These are phyloP conservation scores for Backusella sp. DNA, from an alignment of 192 early-diverging fungal genomes.

Conservation along the genomic window DNA sequence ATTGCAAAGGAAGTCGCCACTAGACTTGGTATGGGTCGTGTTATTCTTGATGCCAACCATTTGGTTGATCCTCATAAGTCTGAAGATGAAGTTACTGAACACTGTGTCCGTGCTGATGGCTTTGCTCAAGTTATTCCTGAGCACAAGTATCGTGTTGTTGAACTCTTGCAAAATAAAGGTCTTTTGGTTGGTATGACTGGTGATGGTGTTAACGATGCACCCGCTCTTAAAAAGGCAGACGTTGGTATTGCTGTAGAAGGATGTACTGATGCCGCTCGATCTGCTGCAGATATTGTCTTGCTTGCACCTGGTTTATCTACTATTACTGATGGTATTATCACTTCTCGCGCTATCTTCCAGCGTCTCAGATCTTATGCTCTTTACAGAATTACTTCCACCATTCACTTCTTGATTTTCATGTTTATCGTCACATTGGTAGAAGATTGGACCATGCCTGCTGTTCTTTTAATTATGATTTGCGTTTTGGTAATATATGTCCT, in stretches of 20 bases:
- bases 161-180: slow-evolving; percentile 86
- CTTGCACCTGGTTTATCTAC: slow-evolving; percentile 87
- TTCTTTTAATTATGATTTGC: slow-evolving; percentile 84
- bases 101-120: slow-evolving; percentile 86
- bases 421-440: slow-evolving; percentile 83
- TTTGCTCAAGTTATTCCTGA: slow-evolving; percentile 98
- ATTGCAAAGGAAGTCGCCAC: slow-evolving; percentile 92
- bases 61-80: slow-evolving; percentile 76
- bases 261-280: slow-evolving; percentile 94
- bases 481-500: slow-evolving; percentile 52
- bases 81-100: slow-evolving; percentile 83
- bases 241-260: slow-evolving; percentile 97
- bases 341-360: slow-evolving; percentile 92
- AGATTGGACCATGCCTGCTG: slow-evolving; percentile 79
- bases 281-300: slow-evolving; percentile 94
- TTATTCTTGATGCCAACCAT: slow-evolving; percentile 86
- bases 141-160: slow-evolving; percentile 96
- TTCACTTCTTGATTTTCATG: slow-evolving; percentile 96
- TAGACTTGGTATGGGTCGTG: slow-evolving; percentile 89
- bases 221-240: slow-evolving; percentile 96
- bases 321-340: slow-evolving; percentile 89
- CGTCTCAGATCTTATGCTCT: slow-evolving; percentile 92
- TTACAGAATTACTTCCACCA: slow-evolving; percentile 95
- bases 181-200: slow-evolving; percentile 93
- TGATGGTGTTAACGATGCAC: slow-evolving; percentile 88